Evolutionary conservation across 257 asterid genomes (phyloP).

Genomic region (Eustoma russellianum): DNA sequence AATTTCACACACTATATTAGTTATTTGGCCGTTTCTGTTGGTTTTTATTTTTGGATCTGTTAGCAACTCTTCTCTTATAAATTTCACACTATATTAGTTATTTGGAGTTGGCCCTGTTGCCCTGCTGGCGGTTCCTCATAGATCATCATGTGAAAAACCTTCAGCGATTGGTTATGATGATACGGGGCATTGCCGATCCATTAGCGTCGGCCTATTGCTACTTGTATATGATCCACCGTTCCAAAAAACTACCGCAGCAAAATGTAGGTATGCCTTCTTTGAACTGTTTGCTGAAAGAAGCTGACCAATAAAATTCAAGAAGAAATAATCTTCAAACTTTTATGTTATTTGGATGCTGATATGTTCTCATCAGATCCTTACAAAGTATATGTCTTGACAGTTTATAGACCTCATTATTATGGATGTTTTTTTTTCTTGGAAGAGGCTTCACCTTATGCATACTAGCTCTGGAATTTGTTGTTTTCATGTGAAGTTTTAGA

Average conservation of each 20-base stretch:
- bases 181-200: constrained; percentile 85
- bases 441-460: no score
- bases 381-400: no score
- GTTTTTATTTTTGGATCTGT: neutral
- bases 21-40: neutral
- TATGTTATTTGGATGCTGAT: no score
- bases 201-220: constrained; percentile 70
- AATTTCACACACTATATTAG: constrained; percentile 7
- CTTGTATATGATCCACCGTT: constrained; percentile 69
- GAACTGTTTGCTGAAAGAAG: neutral
- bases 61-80: neutral
- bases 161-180: constrained; percentile 70
- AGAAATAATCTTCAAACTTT: no score
- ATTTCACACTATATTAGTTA: constrained; percentile 37
- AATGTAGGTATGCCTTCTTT: constrained; percentile 40
- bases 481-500: no score
- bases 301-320: neutral
- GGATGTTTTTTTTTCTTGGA: no score
- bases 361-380: no score
- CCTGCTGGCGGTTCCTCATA: constrained; percentile 70
- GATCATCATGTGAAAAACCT: constrained; percentile 47
- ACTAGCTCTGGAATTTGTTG: no score
- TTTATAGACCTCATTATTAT: no score
- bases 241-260: constrained; percentile 48
- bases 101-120: constrained; percentile 73